Evolutionary conservation across 139 green algal genomes (phyloP).

Genomic region (Chlorella sp.): DNA sequence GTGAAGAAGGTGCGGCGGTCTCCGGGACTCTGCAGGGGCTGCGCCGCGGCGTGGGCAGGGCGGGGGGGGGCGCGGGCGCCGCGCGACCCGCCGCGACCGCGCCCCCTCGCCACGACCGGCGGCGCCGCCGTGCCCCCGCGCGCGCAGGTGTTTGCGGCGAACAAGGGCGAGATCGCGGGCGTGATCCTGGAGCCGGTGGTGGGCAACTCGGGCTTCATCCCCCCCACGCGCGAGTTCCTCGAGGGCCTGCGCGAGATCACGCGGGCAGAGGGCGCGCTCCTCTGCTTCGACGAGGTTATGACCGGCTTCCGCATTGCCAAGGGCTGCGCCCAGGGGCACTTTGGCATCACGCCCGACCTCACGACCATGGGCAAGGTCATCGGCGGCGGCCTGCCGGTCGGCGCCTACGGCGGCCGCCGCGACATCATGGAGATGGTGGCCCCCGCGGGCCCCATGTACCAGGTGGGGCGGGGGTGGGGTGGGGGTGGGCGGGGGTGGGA

Average conservation of each 20-base stretch:
- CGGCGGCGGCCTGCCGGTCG: slow-evolving; percentile 95
- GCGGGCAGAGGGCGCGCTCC: slow-evolving; percentile 85
- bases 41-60: too few species aligned
- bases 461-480: too few species aligned
- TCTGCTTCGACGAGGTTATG: slow-evolving; percentile 99
- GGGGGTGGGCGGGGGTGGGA: too few species aligned
- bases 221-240: slow-evolving; percentile 91
- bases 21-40: too few species aligned
- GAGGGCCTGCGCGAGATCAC: slow-evolving; percentile 88
- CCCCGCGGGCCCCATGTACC: slow-evolving; percentile 97
- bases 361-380: slow-evolving; percentile 99
- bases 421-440: slow-evolving; percentile 99
- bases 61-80: too few species aligned
- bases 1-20: too few species aligned
- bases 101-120: too few species aligned
- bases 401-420: slow-evolving; percentile 91
- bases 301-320: slow-evolving; percentile 92
- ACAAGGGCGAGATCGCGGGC: slow-evolving; percentile 96
- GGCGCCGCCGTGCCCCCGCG: too few species aligned
- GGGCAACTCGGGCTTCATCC: slow-evolving; percentile 98
- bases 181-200: slow-evolving; percentile 99
- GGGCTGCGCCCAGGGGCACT: slow-evolving; percentile 90
- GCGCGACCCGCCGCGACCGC: too few species aligned
- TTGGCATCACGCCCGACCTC: slow-evolving; percentile 96
- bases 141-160: slow-evolving; percentile 80